Base-by-base conservation (phyloP, 257 asterid genomes). In the Fraxinus quadrangulata region DNA sequence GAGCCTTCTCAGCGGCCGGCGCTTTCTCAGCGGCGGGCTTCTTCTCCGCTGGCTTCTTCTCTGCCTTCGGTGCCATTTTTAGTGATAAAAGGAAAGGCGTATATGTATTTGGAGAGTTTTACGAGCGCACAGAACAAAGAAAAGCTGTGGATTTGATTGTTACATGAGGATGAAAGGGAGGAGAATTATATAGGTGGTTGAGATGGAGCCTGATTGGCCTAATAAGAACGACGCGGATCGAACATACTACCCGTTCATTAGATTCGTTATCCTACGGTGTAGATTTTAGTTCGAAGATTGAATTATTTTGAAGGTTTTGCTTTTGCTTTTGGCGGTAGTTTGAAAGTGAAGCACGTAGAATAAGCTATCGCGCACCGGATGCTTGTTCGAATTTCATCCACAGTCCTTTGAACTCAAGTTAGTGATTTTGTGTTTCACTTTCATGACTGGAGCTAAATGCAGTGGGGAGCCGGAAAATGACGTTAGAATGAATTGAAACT, bases 11-110 rank as follows among this genome's bases (percentile, higher is more conserved):
- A 12, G 82, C 85, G 1, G 81, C 82, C 0, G 84, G 86, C 5
- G 84, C 72, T 23, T 83, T 83, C 72, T 83, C 85, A 0, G 83
- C 83, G 4, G 85, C 83, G 6, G 85, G 87, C 49, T 84, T 84
- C 84, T 84, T 84, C 74, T 84, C 88, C 11, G 86, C 86, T 8
- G 84, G 88, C 54, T 85, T 85, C 67, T 83, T 83, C 47, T 83
- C 86, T 28, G 78, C 76, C 36, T 83, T 83, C 23, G 83, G 83
- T n/a, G 86, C 83, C 83, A 82, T 82, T 37, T 37, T 13, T 11
- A 36, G 6, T 10, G 7, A 36, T 47, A 47, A 26, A 26, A 12
- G 3, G 6, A 21, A 2, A 21, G 2, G 28, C 67, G 2, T 23
- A 0, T 0, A 33, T 0, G 36, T 63, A 21, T 23, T 23, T 24